Conservation (phyloP, 2,329 filamentous ascomycete species). For the Corniculantispora saksenae region DNA sequence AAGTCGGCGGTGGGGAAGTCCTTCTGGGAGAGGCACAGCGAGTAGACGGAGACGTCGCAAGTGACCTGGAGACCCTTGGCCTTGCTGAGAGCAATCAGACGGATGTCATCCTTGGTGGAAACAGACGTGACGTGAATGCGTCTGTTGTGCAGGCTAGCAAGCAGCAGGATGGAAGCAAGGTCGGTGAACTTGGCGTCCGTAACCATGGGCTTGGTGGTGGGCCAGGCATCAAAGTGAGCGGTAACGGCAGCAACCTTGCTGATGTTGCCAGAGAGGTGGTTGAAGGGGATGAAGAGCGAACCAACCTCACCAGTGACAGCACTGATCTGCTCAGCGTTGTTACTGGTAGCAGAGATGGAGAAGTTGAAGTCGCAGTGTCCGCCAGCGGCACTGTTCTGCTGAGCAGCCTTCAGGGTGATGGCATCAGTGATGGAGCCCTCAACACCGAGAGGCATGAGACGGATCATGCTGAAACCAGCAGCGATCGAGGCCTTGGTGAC, state of each 20-base stretch:
- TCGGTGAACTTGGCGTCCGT: constrained; percentile 81
- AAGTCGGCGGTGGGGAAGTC: constrained; percentile 68
- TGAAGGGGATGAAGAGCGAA: constrained; percentile 81
- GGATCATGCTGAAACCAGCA: constrained; percentile 77
- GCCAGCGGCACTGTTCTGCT: constrained; percentile 67
- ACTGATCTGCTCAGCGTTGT: constrained; percentile 74
- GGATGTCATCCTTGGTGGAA: constrained; percentile 77
- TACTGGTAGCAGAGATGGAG: constrained; percentile 72
- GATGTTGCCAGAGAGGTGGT: constrained; percentile 78
- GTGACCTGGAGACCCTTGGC: constrained; percentile 80
- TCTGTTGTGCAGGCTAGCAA: constrained; percentile 75
- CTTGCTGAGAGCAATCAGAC: constrained; percentile 74
- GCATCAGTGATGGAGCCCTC: constrained; percentile 74
- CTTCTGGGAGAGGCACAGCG: constrained; percentile 70
- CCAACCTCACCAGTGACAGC: constrained; percentile 73
- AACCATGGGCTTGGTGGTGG: constrained; percentile 74
- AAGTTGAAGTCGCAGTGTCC: constrained; percentile 79
- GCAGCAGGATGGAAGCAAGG: constrained; percentile 74
- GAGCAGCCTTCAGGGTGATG: constrained; percentile 68
- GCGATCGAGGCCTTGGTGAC: constrained; percentile 74
- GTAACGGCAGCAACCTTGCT: constrained; percentile 80
- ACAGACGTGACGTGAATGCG: constrained; percentile 80
- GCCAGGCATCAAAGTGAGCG: constrained; percentile 77
- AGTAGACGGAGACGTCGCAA: constrained; percentile 80
- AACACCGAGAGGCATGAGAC: constrained; percentile 74